Evolutionary conservation across 139 green algal species (phyloP).

Genomic region (Chlamydomonas schloesseri): DNA sequence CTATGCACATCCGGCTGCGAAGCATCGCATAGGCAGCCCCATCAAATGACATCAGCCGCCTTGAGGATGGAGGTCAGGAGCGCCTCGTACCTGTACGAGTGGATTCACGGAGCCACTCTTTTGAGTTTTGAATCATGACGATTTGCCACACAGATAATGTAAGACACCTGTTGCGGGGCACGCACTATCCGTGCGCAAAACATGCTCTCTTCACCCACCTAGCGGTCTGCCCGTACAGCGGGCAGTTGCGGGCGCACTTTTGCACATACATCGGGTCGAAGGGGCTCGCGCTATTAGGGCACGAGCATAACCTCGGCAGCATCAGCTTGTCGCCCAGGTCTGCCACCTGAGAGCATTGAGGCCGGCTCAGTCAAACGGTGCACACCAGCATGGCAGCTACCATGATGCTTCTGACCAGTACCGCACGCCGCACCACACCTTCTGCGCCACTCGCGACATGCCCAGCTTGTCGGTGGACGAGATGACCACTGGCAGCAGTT

Average conservation of each 20-base stretch:
- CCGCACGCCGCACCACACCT: too few species aligned
- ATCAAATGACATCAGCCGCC: constrained; percentile 13
- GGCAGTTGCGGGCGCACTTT: constrained; percentile 35
- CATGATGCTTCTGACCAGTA: too few species aligned
- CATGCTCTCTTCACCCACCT: background rate
- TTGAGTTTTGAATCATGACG: too few species aligned
- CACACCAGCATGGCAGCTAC: too few species aligned
- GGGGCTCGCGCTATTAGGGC: background rate
- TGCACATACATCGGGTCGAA: background rate
- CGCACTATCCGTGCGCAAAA: too few species aligned
- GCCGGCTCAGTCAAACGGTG: too few species aligned
- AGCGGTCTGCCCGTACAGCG: background rate
- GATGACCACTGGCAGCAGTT: background rate
- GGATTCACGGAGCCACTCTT: too few species aligned
- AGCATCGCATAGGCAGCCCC: too few species aligned
- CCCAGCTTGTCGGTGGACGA: background rate
- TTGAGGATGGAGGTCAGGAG: constrained; percentile 4
- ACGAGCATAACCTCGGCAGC: constrained; percentile 8
- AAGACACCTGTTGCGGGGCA: too few species aligned
- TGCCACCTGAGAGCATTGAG: background rate
- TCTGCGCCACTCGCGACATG: background rate
- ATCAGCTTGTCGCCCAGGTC: constrained; percentile 4
- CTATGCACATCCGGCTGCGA: too few species aligned
- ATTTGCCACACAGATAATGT: too few species aligned
- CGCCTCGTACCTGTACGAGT: constrained; percentile 2